Base-by-base conservation (phyloP, 805 yeast species). In the Wickerhamiella occidentalis region DNA sequence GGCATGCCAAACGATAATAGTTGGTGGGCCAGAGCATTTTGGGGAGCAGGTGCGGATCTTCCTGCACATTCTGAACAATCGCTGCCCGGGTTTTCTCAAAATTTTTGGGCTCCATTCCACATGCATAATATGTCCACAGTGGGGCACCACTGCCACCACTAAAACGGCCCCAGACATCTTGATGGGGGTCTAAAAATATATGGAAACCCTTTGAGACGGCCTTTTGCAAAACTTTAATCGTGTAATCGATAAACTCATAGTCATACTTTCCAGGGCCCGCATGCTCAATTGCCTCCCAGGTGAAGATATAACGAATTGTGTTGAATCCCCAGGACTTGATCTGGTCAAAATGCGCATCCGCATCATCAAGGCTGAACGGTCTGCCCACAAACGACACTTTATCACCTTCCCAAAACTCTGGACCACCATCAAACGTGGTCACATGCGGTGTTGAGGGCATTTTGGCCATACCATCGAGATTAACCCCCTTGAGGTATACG, bases 91-190 rank as follows among this genome's bases (percentile, higher is more conserved):
- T 82, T 0, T 53, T 67, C 1, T 74, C 64, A 56, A 88, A 83
- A n/a, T 75, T 64, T 5, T 62, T 68, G 0, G 95, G 95, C 50
- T 88, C 77, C 44, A 88, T 66, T 0, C 96, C 96, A 1, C 90
- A 94, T 21, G 92, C 88, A 59, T 83, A 80, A 3, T 87, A 62
- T 0, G 96, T 87, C 96, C 96, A 88, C 59, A 85, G 58, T 0
- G 96, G 96, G 3, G 96, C 95, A 17, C 96, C 96, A 43, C 85
- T 79, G 2, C 96, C 96, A 4, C 96, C 96, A 9, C 79, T 70
- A 61, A 73, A 84, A 44, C 96, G 74, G 1, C 92, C 80, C 96
- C 96, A 88, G 11, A 81, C 94, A 62, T 88, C 96, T 63, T 88
- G 96, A 62, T 88, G 96, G 0, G 94, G 85, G 60, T 88, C 96